Conservation (phyloP, 495 filamentous ascomycete genomes). For the Jackrogersella multiformis region DNA sequence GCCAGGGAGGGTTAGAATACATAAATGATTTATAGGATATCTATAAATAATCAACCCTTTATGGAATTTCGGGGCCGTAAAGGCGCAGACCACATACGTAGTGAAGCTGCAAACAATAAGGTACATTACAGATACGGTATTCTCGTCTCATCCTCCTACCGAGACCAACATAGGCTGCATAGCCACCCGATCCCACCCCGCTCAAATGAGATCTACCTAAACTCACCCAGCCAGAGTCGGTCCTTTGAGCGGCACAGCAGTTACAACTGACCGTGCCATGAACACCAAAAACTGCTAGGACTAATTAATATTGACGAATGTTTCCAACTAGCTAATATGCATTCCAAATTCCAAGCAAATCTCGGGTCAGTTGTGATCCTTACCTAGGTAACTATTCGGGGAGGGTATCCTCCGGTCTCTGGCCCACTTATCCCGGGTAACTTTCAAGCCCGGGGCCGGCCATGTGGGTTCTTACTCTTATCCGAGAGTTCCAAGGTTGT, state of each 20-base stretch:
- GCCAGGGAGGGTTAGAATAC: background rate
- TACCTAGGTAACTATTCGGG: constrained; percentile 6
- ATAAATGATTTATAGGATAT: background rate
- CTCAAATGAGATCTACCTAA: constrained; percentile 9
- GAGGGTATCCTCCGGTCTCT: constrained; percentile 10
- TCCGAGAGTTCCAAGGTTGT: constrained; percentile 10
- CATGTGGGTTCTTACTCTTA: too few species aligned
- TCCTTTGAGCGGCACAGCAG: constrained; percentile 17
- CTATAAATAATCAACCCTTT: constrained; percentile 10
- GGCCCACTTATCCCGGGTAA: constrained; percentile 29
- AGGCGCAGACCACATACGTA: constrained; percentile 2
- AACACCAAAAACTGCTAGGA: background rate
- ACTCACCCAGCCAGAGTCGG: background rate
- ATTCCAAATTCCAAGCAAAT: constrained; percentile 15
- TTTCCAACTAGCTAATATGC: constrained; percentile 3
- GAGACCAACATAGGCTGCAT: constrained; percentile 28
- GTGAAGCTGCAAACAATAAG: constrained; percentile 15
- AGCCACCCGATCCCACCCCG: constrained; percentile 14
- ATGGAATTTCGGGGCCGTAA: constrained; percentile 1
- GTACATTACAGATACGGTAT: too few species aligned
- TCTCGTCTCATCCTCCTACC: constrained; percentile 35
- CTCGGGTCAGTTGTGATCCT: constrained; percentile 2
- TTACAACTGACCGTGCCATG: constrained; percentile 23
- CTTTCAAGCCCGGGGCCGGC: constrained; percentile 13
- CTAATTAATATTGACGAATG: constrained; percentile 6